These are phyloP conservation scores for Pseudonitzschia delicatissima DNA, from an alignment of 108 stramenopile species.

Conservation along the genomic window DNA sequence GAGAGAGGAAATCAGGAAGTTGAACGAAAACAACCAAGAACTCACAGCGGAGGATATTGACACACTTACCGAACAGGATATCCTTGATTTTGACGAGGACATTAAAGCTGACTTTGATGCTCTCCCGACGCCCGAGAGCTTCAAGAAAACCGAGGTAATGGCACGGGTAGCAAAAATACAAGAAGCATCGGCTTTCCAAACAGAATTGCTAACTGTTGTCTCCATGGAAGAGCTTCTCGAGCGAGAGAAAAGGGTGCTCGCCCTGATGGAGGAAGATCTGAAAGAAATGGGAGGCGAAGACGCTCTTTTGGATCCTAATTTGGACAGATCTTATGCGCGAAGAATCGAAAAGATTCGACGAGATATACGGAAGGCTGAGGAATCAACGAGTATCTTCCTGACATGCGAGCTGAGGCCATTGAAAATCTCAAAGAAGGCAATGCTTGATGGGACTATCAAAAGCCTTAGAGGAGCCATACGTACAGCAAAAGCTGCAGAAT, in stretches of 20 bases:
- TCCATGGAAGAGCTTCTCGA: constrained; percentile 68
- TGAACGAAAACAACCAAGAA: constrained; percentile 63
- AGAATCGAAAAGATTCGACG: constrained; percentile 55
- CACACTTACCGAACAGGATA: constrained; percentile 77
- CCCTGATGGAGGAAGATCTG: constrained; percentile 60
- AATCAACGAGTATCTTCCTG: constrained; percentile 40
- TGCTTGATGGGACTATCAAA: constrained; percentile 87
- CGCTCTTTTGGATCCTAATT: constrained; percentile 40
- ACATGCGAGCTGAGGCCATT: constrained; percentile 49
- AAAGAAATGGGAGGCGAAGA: constrained; percentile 56
- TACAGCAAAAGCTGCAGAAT: constrained; percentile 66
- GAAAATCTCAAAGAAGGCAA: constrained; percentile 73
- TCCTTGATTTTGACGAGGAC: constrained; percentile 85
- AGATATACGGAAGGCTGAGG: constrained; percentile 55
- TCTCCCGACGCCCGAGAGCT: constrained; percentile 69
- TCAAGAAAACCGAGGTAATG: constrained; percentile 75
- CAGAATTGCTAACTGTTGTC: constrained; percentile 58
- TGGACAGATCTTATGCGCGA: constrained; percentile 38
- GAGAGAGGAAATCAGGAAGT: constrained; percentile 62
- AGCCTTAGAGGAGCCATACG: constrained; percentile 69
- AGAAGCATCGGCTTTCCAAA: constrained; percentile 80
- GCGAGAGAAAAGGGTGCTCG: constrained; percentile 52
- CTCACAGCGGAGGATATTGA: constrained; percentile 72
- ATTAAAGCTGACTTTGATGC: constrained; percentile 82
- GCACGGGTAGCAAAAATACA: constrained; percentile 66